These are phyloP conservation scores for Dalechampia spathulata DNA, from an alignment of 441 rosid species.

Conservation along the genomic window DNA sequence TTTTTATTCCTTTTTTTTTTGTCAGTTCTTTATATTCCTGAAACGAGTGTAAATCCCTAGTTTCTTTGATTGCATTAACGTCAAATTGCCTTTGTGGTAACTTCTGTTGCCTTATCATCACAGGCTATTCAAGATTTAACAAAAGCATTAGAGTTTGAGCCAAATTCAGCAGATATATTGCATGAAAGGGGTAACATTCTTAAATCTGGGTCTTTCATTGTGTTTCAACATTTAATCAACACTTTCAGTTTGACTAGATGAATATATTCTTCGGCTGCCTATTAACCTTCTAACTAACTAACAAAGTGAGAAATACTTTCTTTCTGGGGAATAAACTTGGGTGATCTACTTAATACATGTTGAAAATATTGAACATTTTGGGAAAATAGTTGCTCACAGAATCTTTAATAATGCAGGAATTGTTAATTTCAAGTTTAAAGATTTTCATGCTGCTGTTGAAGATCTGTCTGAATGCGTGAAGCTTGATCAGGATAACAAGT, in stretches of 20 bases:
- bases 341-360: too few species aligned
- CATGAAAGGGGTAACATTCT: constrained; percentile 84
- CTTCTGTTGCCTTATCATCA: constrained; percentile 21
- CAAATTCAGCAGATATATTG: constrained; percentile 78
- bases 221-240: background rate
- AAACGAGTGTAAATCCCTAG: constrained; percentile 3
- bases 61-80: background rate
- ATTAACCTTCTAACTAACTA: background rate
- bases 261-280: background rate
- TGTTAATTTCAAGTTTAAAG: constrained; percentile 89
- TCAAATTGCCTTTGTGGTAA: constrained; percentile 7
- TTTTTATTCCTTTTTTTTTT: background rate
- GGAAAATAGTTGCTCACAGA: constrained; percentile 7
- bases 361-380: too few species aligned
- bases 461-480: constrained; percentile 82
- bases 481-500: constrained; percentile 84
- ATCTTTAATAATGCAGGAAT: constrained; percentile 58
- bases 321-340: constrained; percentile 1
- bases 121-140: constrained; percentile 96
- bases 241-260: constrained; percentile 1
- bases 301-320: background rate
- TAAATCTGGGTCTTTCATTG: constrained; percentile 9
- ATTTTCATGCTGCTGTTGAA: constrained; percentile 76
- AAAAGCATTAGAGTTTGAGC: constrained; percentile 87
- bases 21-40: background rate